Base-by-base conservation (phyloP, 2,329 filamentous ascomycete species). In the Aspergillus sp. region DNA sequence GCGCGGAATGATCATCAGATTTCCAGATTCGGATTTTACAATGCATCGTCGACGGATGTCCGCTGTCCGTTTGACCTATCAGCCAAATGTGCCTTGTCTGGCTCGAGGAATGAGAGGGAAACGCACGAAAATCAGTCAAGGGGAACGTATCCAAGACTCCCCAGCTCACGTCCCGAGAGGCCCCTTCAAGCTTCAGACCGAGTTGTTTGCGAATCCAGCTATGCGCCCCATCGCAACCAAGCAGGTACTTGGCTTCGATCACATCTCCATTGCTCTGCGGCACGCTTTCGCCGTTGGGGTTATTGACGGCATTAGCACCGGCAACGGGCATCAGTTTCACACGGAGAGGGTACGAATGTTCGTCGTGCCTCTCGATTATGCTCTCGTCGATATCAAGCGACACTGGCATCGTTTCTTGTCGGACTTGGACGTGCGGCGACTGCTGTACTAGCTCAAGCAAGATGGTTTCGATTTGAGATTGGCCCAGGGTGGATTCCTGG, bases 161-260 rank as follows among this genome's bases (percentile, higher is more conserved):
- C 67, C 50, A 27, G 5, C 7, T 10, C 33, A 38, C 26, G 29
- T 2, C 26, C 61, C 61, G 45, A 68, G 63, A 3, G 63, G 65
- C 40, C 72, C 71, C 45, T 80, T 77, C n/a, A 78, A 78, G 39
- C 75, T 74, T 67, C 30, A 77, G 74, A 0, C 77, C 78, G 1
- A 85, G 65, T 43, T 77, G 69, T 46, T 73, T 70, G 36, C 82
- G 68, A 0, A 78, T 78, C 79, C 80, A 84, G 44, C 75, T 80
- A 55, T 82, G 80, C 0, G 82, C 82, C 0, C 82, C 82, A 52
- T 85, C 82, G 35, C 77, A 80, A 1, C 82, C 82, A 3, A 86
- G 70, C 36, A 86, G 69, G 50, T 83, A 86, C n/a, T 29, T 28
- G 26, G 36, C 10, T 19, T 40, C n/a, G 7, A 40, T 40, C n/a